Evolutionary conservation across 2,329 filamentous ascomycete species (phyloP), one percentile per base, ranked within the genome.

Genomic region (Colletotrichum falcatum): DNA sequence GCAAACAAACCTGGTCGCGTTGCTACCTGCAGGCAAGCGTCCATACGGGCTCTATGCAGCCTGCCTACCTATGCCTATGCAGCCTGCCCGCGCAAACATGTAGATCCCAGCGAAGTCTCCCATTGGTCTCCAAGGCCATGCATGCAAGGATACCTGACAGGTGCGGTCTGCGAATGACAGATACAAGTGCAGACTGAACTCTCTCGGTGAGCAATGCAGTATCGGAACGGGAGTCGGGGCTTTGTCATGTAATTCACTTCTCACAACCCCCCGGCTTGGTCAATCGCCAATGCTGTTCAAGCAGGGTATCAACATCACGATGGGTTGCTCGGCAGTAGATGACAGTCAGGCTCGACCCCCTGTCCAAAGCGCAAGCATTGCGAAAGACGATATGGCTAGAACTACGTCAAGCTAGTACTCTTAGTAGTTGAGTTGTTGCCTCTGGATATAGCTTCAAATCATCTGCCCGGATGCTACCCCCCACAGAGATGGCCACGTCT

Each of bases 131-230:
- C 9, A 9, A 44, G n/a, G 28, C 28, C 42, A 35, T 63, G 68
- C 51, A 54, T 44, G 46, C 64, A 71, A 63, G 64, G 53, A 63
- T 59, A 68, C 51, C 23, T 30, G 53, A 54, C 58, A 59, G 65
- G 53, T 55, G 44, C 58, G 37, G 42, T 62, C 30, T 59, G 53
- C 59, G 46, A 56, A 20, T 18, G 35, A 23, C 18, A 9, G 35
- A 14, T 39, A n/a, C 11, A 14, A 37, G 46, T 63, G 68, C 46
- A 59, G 26, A 39, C 37, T 23, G 53, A 65, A 63, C 46, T 46
- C 46, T 54, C 59, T 71, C 39, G 59, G 64, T 68, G 65, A 68
- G 58, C 58, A 54, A 35, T 20, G 28, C 23, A 53, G 37, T 44
- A 48, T 67, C 48, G 20, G 46, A 23, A 53, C 28, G 28, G 46